A percentile compares a stretch with the other conserved stretches of the same genome.
Conservation (phyloP, 1,284 basidiomycete genomes). For the Irpex sp. region DNA sequence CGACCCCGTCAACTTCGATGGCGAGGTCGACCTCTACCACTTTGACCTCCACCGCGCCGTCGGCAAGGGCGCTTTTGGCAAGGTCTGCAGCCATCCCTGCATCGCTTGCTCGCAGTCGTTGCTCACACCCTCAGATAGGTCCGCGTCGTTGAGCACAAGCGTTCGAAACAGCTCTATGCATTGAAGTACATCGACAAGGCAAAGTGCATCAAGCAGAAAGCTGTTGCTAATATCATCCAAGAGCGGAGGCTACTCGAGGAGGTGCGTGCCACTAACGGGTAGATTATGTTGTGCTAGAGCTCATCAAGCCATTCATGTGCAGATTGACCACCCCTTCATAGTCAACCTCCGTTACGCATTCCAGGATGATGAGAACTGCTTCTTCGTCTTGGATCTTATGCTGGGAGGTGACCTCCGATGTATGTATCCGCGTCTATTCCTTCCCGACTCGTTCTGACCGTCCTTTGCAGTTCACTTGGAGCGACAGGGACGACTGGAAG, state of each 20-base stretch:
- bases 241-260: conserved; percentile 88
- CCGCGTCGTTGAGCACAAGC: conserved; percentile 94
- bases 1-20: conserved; percentile 85
- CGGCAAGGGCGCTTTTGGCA: conserved; percentile 97
- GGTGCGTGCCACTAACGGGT: conserved; percentile 35
- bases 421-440: conserved; percentile 38
- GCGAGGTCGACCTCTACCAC: conserved; percentile 92
- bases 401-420: conserved; percentile 92
- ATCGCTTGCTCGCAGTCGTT: conserved; percentile 16
- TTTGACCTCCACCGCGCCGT: conserved; percentile 93
- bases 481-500: conserved; percentile 71
- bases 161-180: conserved; percentile 89
- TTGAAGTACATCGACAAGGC: conserved; percentile 98
- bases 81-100: conserved; percentile 46
- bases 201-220: conserved; percentile 88
- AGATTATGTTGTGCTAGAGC: not conserved
- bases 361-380: conserved; percentile 97
- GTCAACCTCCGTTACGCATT: conserved; percentile 96
- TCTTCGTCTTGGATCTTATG: conserved; percentile 97
- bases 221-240: conserved; percentile 92
- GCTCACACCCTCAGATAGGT: conserved; percentile 38
- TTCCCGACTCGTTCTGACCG: conserved; percentile 3
- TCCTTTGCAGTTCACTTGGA: conserved; percentile 78
- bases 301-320: conserved; percentile 1
- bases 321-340: conserved; percentile 94